Evolutionary conservation across 2,329 filamentous ascomycete genomes (phyloP).

Genomic region (Botrytis porri): DNA sequence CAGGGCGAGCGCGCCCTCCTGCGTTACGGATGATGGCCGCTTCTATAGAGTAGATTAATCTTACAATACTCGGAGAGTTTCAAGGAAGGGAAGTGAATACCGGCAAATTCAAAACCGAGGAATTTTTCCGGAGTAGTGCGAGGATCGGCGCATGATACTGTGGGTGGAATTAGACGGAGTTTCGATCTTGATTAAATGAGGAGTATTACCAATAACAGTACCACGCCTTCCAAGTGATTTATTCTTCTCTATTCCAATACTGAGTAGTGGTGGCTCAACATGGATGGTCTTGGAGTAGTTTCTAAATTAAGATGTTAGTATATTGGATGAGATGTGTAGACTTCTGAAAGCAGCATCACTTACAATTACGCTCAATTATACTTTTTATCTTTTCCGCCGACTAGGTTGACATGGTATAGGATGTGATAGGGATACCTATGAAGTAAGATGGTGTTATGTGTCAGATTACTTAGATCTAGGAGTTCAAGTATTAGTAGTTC

Average conservation of each 20-base stretch:
- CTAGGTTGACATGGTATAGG: not conserved
- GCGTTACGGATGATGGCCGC: conserved; percentile 25
- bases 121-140: conserved; percentile 22
- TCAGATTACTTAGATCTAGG: not conserved
- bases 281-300: not conserved
- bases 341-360: too few species aligned
- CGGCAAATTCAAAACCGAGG: conserved; percentile 21
- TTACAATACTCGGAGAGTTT: too few species aligned
- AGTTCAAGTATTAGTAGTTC: not conserved
- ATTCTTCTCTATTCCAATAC: not conserved
- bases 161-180: not conserved
- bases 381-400: not conserved
- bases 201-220: conserved; percentile 11
- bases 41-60: not conserved
- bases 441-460: not conserved
- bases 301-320: not conserved
- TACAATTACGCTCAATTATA: conserved; percentile 2
- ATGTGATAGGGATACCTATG: not conserved
- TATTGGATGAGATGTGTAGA: not conserved
- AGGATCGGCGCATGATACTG: conserved; percentile 21
- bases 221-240: conserved; percentile 13
- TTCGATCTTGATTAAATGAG: too few species aligned
- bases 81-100: not conserved
- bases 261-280: not conserved
- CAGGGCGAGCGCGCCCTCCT: conserved; percentile 20